phyloP scores from a whole-genome alignment of 495 filamentous ascomycete species.

The Glonium stellatum region DNA sequence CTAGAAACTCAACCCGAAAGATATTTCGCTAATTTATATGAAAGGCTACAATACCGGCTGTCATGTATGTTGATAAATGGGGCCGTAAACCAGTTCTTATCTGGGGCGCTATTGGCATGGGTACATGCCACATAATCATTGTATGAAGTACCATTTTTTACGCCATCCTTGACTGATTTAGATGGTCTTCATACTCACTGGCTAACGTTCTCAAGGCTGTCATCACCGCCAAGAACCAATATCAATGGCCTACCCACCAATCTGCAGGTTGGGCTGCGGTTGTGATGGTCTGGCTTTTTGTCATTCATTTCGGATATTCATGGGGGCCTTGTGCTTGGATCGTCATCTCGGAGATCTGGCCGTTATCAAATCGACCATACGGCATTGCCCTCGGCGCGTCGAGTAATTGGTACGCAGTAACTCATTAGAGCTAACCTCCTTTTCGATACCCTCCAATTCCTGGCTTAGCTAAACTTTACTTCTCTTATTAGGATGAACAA shows the following conservation, averaged over 20 bases:
- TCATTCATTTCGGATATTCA: slow-evolving; percentile 71
- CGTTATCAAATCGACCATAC: slow-evolving; percentile 63
- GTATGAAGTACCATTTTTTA: slow-evolving; percentile 12
- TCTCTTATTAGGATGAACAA: slow-evolving; percentile 51
- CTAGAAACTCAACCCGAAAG: not conserved
- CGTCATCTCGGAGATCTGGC: slow-evolving; percentile 67
- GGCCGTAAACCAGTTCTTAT: slow-evolving; percentile 38
- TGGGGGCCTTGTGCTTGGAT: slow-evolving; percentile 66
- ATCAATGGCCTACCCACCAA: slow-evolving; percentile 50
- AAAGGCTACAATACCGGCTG: slow-evolving; percentile 59
- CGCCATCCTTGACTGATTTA: not conserved
- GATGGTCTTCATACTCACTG: not conserved
- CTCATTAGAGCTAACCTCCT: not conserved
- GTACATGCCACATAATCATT: slow-evolving; percentile 56
- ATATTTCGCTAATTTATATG: slow-evolving; percentile 28
- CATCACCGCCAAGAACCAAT: slow-evolving; percentile 59
- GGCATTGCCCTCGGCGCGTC: slow-evolving; percentile 65
- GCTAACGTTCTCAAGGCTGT: slow-evolving; percentile 40
- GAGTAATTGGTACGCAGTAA: slow-evolving; percentile 36
- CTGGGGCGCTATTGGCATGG: slow-evolving; percentile 38
- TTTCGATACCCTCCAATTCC: not conserved
- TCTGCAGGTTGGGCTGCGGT: slow-evolving; percentile 72
- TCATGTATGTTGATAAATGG: slow-evolving; percentile 51
- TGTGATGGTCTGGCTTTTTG: slow-evolving; percentile 76
- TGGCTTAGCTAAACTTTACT: not conserved